Percentiles rank a stretch among this genome's conserved stretches.
phyloP scores from a whole-genome alignment of 2,329 filamentous ascomycete species.

The Eutypella sp. region DNA sequence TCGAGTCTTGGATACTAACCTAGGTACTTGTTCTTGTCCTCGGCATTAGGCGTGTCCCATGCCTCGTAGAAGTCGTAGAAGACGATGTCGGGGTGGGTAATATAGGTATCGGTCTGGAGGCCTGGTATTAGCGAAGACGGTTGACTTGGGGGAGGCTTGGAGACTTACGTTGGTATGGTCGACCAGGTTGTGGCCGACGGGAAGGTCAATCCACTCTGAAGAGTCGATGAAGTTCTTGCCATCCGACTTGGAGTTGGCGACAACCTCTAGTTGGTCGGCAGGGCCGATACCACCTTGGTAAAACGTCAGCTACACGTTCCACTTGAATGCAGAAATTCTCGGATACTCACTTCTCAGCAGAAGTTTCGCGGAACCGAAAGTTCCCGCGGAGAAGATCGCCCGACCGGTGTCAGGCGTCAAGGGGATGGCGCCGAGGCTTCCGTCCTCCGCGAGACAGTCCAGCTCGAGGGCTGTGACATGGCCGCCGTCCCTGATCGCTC shows the following conservation, averaged over 20 bases:
- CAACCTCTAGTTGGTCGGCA: constrained; percentile 50
- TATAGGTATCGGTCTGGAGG: constrained; percentile 38
- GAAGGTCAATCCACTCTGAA: constrained; percentile 51
- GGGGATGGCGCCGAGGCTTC: constrained; percentile 55
- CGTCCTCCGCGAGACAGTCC: constrained; percentile 47
- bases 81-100: constrained; percentile 40
- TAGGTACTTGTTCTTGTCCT: constrained; percentile 41
- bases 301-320: constrained; percentile 5
- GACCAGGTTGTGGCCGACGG: constrained; percentile 55
- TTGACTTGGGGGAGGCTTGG: too few species aligned
- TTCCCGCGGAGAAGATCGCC: constrained; percentile 63
- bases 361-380: constrained; percentile 65
- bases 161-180: constrained; percentile 45
- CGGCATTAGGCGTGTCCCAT: constrained; percentile 42
- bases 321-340: neutral
- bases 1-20: constrained; percentile 21
- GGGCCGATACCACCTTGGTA: constrained; percentile 56
- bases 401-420: constrained; percentile 56
- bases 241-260: constrained; percentile 41
- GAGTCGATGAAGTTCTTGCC: constrained; percentile 46
- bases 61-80: constrained; percentile 65
- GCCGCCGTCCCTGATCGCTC: constrained; percentile 58
- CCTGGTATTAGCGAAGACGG: constrained; percentile 7
- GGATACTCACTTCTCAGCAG: constrained; percentile 54
- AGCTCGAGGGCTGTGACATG: constrained; percentile 63